Conservation (phyloP, 345 rosid genomes). For the Melaleuca quinquenervia region DNA sequence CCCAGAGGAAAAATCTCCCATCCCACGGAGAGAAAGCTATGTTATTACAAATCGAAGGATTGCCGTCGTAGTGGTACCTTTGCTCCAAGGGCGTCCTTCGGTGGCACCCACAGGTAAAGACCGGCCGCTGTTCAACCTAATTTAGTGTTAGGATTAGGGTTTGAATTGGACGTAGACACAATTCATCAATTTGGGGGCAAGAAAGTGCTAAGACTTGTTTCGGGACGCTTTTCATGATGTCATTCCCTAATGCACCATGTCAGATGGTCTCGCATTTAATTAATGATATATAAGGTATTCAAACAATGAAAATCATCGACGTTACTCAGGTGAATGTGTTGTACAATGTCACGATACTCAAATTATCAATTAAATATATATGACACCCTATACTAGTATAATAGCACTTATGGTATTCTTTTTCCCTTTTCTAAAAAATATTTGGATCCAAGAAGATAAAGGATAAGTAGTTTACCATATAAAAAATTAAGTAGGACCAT, state of each 20-base stretch:
- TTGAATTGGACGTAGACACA: background rate
- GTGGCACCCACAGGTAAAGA: too few species aligned
- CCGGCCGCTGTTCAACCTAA: too few species aligned
- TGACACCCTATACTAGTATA: background rate
- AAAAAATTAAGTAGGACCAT: background rate
- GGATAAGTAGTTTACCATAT: background rate
- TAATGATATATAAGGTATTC: background rate
- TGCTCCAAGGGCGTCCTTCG: too few species aligned
- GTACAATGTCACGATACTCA: background rate
- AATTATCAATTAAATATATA: too few species aligned
- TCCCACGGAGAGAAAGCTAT: background rate
- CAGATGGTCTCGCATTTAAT: background rate
- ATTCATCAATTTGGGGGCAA: background rate
- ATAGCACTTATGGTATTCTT: rapidly evolving
- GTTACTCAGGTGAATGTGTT: background rate
- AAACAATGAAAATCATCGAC: background rate
- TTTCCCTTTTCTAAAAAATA: background rate
- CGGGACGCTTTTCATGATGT: background rate
- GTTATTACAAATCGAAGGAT: too few species aligned
- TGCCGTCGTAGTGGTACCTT: too few species aligned
- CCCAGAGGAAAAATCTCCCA: background rate
- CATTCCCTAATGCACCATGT: rapidly evolving
- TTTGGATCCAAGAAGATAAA: too few species aligned
- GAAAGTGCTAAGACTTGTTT: background rate
- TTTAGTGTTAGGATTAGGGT: too few species aligned